A percentile compares a stretch with the other conserved stretches of the same genome.
These are phyloP conservation scores for Kazachstania sp. DNA, from an alignment of 1,139 yeast genomes.

Conservation along the genomic window DNA sequence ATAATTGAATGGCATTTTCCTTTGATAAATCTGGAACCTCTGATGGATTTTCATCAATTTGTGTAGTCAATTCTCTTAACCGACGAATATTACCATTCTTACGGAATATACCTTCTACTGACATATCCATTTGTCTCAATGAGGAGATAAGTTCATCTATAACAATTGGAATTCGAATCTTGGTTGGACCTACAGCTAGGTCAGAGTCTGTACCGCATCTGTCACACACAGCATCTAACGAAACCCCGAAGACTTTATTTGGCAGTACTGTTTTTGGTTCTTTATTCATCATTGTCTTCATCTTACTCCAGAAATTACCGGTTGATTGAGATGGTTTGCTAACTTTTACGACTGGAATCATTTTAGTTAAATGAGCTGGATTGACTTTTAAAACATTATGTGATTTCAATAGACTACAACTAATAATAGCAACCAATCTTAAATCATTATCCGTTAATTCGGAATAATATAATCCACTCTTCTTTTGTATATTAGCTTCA, in stretches of 20 bases:
- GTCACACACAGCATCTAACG: slow-evolving; percentile 60
- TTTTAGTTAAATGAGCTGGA: slow-evolving; percentile 7
- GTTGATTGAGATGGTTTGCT: slow-evolving; percentile 12
- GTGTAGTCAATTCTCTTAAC: slow-evolving; percentile 64
- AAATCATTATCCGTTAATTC: slow-evolving; percentile 54
- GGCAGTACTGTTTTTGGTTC: slow-evolving; percentile 17
- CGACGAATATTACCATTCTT: slow-evolving; percentile 91
- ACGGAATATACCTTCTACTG: slow-evolving; percentile 93
- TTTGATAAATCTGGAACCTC: slow-evolving; percentile 62
- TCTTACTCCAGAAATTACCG: slow-evolving; percentile 64
- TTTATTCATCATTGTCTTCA: slow-evolving; percentile 35
- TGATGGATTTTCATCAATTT: slow-evolving; percentile 66
- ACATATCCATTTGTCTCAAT: slow-evolving; percentile 85
- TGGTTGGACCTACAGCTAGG: slow-evolving; percentile 77
- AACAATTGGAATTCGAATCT: slow-evolving; percentile 73
- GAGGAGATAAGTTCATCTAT: slow-evolving; percentile 81
- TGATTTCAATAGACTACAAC: slow-evolving; percentile 35
- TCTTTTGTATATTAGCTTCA: slow-evolving; percentile 16
- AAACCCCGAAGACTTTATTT: slow-evolving; percentile 67
- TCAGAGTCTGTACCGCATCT: slow-evolving; percentile 82
- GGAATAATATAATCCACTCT: slow-evolving; percentile 51
- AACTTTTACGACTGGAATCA: slow-evolving; percentile 14
- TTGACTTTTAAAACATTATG: slow-evolving; percentile 11
- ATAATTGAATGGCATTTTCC: slow-evolving; percentile 86
- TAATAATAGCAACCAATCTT: slow-evolving; percentile 47